A percentile compares a stretch with the other conserved stretches of the same genome.
Evolutionary conservation across 805 yeast genomes (phyloP).

Genomic region (Groenewaldozyma tartarivorans): DNA sequence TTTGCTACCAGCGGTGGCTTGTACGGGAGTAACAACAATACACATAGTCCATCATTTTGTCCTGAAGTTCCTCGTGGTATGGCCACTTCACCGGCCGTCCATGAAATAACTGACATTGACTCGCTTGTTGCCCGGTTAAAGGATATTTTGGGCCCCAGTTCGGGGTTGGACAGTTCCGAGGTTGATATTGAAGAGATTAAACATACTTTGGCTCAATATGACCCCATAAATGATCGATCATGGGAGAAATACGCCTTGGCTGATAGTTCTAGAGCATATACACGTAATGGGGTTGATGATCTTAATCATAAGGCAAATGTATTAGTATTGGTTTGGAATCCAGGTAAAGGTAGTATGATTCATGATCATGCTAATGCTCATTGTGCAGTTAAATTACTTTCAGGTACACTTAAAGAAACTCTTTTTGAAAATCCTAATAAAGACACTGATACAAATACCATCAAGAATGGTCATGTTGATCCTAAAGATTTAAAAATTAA

Average conservation of each 20-base stretch:
- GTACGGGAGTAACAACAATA: no score
- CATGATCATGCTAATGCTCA: constrained; percentile 75
- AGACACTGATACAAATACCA: background rate
- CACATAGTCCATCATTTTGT: no score
- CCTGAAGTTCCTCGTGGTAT: no score
- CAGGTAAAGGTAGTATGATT: constrained; percentile 51
- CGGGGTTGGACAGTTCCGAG: constrained; percentile 35
- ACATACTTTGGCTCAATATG: constrained; percentile 39
- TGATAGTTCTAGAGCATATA: constrained; percentile 41
- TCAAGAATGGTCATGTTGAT: no score
- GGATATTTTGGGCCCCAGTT: constrained; percentile 28
- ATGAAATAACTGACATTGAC: no score
- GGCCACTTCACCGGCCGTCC: no score
- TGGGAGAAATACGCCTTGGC: constrained; percentile 52
- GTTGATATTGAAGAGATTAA: constrained; percentile 43
- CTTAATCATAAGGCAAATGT: constrained; percentile 64
- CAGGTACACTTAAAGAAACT: constrained; percentile 50
- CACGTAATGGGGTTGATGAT: constrained; percentile 66
- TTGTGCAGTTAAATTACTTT: constrained; percentile 61
- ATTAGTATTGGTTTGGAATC: constrained; percentile 61
- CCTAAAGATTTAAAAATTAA: constrained; percentile 15
- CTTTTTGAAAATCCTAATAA: constrained; percentile 42
- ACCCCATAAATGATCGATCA: constrained; percentile 22
- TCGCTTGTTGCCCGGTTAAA: constrained; percentile 27
- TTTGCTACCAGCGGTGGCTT: no score